Percentiles rank a stretch among this genome's conserved stretches.
Evolutionary conservation across 1,284 basidiomycete genomes (phyloP).

Genomic region (Porogramme epimiltina): DNA sequence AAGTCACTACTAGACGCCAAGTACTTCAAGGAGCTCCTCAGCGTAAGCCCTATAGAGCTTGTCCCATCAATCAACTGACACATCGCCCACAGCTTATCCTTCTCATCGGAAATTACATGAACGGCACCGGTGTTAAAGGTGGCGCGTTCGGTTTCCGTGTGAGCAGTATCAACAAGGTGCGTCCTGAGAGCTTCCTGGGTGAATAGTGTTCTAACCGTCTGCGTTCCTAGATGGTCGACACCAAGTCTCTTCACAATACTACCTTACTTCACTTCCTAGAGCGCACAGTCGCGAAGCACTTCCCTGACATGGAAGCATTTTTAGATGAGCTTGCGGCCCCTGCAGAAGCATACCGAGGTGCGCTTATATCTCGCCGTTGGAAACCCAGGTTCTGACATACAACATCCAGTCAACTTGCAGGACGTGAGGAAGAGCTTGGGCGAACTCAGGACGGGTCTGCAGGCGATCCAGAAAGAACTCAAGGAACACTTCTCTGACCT

Average conservation of each 20-base stretch:
- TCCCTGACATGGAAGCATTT: conserved; percentile 88
- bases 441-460: conserved; percentile 79
- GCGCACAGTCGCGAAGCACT: conserved; percentile 85
- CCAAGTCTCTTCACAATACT: conserved; percentile 92
- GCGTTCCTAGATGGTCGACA: conserved; percentile 84
- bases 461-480: conserved; percentile 77
- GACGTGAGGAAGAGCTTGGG: conserved; percentile 76
- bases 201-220: background rate
- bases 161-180: conserved; percentile 95
- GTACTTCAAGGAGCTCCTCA: conserved; percentile 85
- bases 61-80: conserved; percentile 12
- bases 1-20: conserved; percentile 75
- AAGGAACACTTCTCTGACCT: conserved; percentile 77
- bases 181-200: conserved; percentile 4
- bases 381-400: conserved; percentile 8
- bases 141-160: conserved; percentile 98
- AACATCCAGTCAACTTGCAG: conserved; percentile 65
- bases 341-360: conserved; percentile 89
- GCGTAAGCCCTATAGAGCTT: conserved; percentile 45
- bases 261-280: conserved; percentile 96
- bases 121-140: conserved; percentile 94
- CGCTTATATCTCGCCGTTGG: background rate
- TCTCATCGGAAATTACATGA: conserved; percentile 97
- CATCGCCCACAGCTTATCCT: conserved; percentile 72
- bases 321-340: conserved; percentile 89